Percentiles rank a stretch among this genome's conserved stretches.
Evolutionary conservation across 805 yeast species (phyloP).

Genomic region (Candida quercuum): DNA sequence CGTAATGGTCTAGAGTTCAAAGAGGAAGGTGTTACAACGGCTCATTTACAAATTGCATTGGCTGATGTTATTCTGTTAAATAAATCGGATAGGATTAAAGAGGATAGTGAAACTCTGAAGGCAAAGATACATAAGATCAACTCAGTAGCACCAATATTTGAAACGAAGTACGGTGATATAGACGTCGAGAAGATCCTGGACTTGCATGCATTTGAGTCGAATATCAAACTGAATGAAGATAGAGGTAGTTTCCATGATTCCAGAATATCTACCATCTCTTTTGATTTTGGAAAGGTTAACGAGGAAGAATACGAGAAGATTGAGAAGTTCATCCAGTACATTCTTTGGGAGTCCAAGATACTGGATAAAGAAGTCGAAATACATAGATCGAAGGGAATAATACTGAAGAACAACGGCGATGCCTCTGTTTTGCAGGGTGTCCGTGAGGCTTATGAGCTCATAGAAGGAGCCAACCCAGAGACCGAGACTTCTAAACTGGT

Average conservation of each 20-base stretch:
- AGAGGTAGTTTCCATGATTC: conserved; percentile 40
- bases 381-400: conserved; percentile 77
- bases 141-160: conserved; percentile 56
- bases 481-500: conserved; percentile 53
- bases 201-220: conserved; percentile 67
- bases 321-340: conserved; percentile 59
- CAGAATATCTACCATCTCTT: conserved; percentile 46
- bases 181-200: conserved; percentile 64
- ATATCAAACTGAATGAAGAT: conserved; percentile 21
- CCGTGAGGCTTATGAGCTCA: conserved; percentile 82
- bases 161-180: conserved; percentile 72
- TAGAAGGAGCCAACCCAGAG: conserved; percentile 38
- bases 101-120: conserved; percentile 28
- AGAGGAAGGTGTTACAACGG: conserved; percentile 60
- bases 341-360: conserved; percentile 67
- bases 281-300: conserved; percentile 35
- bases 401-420: conserved; percentile 35
- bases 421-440: conserved; percentile 69
- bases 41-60: conserved; percentile 83
- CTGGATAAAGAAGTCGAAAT: conserved; percentile 51
- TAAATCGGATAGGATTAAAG: conserved; percentile 57
- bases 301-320: conserved; percentile 37
- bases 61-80: conserved; percentile 82
- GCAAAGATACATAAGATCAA: conserved; percentile 52
- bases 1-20: conserved; percentile 33